Evolutionary conservation across 805 yeast species (phyloP).

Genomic region (Lipomyces spencermartinsiae): DNA sequence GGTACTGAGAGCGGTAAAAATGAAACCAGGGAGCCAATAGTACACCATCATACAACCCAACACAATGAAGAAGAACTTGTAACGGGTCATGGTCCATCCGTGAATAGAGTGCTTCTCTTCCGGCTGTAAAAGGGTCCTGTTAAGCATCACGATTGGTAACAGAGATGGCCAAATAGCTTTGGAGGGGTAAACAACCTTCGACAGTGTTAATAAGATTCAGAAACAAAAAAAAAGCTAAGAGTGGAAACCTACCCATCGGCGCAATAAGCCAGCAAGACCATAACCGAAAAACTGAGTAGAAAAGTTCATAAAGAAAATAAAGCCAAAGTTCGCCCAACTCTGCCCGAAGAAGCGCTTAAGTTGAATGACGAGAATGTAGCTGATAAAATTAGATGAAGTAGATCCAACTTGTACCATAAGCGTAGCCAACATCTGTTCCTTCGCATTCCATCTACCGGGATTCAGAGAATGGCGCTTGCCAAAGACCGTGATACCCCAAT

Average conservation of each 20-base stretch:
- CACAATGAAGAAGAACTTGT: slow-evolving; percentile 55
- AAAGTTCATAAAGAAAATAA: slow-evolving; percentile 58
- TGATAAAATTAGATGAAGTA: slow-evolving; percentile 49
- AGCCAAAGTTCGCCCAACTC: slow-evolving; percentile 52
- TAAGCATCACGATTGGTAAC: slow-evolving; percentile 57
- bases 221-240: background rate
- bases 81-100: slow-evolving; percentile 66
- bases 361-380: slow-evolving; percentile 47
- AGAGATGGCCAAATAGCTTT: slow-evolving; percentile 61
- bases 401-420: slow-evolving; percentile 41
- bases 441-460: slow-evolving; percentile 65
- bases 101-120: slow-evolving; percentile 54
- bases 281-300: slow-evolving; percentile 70
- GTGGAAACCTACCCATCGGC: slow-evolving; percentile 50
- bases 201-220: background rate
- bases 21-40: slow-evolving; percentile 67
- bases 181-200: slow-evolving; percentile 14
- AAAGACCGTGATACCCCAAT: slow-evolving; percentile 28
- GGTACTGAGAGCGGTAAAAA: slow-evolving; percentile 64
- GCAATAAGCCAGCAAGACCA: slow-evolving; percentile 69
- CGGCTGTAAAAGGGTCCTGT: slow-evolving; percentile 54
- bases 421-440: slow-evolving; percentile 68
- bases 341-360: slow-evolving; percentile 49
- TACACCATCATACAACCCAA: slow-evolving; percentile 53
- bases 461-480: slow-evolving; percentile 54